Conservation (phyloP, 345 rosid species). For the Rhodamnia rubescens region DNA sequence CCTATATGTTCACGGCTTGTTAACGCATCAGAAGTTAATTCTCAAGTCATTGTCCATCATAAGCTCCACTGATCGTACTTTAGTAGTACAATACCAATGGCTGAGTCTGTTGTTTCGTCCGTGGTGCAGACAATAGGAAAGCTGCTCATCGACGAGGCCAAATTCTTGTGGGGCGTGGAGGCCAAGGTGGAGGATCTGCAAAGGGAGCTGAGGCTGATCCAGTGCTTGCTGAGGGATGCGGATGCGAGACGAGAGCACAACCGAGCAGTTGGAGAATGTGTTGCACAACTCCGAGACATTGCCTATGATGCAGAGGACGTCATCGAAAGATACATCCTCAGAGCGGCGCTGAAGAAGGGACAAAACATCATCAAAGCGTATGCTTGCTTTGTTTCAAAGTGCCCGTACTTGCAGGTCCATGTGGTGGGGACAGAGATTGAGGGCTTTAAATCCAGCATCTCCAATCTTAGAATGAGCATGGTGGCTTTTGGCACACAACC, state of each 20-base stretch:
- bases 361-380: neutral
- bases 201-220: slow-evolving; percentile 1
- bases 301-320: slow-evolving; percentile 14
- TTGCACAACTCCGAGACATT: neutral
- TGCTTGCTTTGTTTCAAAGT: neutral
- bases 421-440: slow-evolving; percentile 10
- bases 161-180: neutral
- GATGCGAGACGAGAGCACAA: neutral
- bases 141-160: slow-evolving; percentile 5
- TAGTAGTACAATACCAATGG: neutral
- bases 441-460: slow-evolving; percentile 19
- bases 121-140: neutral
- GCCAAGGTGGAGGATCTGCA: neutral
- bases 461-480: slow-evolving; percentile 20
- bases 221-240: slow-evolving; percentile 7
- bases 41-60: neutral
- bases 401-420: slow-evolving; percentile 1
- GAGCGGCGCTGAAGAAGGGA: neutral
- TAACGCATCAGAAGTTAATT: neutral
- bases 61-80: fast-evolving
- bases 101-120: neutral
- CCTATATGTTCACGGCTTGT: neutral
- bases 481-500: slow-evolving; percentile 5
- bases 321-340: neutral
- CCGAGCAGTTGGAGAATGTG: neutral